Conservation (phyloP, 2,329 filamentous ascomycete genomes). For the Talaromyces marneffei region DNA sequence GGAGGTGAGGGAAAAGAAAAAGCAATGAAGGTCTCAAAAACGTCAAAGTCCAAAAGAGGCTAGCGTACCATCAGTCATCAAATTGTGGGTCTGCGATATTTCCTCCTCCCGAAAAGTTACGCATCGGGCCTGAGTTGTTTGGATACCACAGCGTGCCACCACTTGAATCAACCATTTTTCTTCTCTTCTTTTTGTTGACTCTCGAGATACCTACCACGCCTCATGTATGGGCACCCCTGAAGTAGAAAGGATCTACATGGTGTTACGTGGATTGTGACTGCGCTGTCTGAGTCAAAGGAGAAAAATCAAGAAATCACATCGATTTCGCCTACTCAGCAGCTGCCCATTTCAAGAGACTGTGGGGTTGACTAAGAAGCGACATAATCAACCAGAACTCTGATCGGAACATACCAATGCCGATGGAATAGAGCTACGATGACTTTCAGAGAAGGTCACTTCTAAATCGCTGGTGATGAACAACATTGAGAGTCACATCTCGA, state of each 20-base stretch:
- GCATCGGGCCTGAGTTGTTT: not conserved
- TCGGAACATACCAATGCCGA: not conserved
- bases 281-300: not conserved
- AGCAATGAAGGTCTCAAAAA: not conserved
- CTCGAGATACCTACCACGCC: not conserved
- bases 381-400: not conserved
- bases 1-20: not conserved
- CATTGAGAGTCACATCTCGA: not conserved
- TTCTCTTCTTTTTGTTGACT: not conserved
- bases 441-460: not conserved
- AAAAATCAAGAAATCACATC: not conserved
- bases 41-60: not conserved
- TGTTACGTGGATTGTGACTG: not conserved
- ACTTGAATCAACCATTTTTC: not conserved
- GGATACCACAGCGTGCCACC: not conserved
- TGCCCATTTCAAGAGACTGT: not conserved
- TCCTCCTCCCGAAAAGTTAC: not conserved
- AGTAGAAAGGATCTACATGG: not conserved
- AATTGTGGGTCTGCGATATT: not conserved
- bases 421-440: not conserved
- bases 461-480: not conserved
- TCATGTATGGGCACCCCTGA: not conserved
- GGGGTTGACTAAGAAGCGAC: not conserved
- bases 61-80: not conserved
- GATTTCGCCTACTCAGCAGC: not conserved